Evolutionary conservation across 768 basidiomycete species (phyloP).

Genomic region (Collybia sp.): DNA sequence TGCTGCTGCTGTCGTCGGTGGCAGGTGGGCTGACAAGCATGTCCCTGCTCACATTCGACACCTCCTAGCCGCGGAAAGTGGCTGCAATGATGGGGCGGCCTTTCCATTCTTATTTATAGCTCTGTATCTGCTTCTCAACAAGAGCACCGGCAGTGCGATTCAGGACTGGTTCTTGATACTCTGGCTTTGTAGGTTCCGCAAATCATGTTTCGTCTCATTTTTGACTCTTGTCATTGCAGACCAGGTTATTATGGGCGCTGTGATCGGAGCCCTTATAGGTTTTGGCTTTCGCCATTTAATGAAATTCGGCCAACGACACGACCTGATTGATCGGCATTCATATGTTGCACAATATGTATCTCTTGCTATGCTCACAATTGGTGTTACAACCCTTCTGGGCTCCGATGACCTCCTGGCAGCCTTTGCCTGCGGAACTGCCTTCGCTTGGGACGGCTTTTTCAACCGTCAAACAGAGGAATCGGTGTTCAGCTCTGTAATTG

Average conservation of each 20-base stretch:
- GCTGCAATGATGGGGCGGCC: constrained; percentile 96
- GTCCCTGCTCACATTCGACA: constrained; percentile 80
- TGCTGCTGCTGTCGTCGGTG: constrained; percentile 89
- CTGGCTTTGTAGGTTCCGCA: constrained; percentile 69
- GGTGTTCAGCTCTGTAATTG: constrained; percentile 94
- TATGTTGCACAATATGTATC: constrained; percentile 91
- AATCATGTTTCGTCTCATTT: constrained; percentile 6
- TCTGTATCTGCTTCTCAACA: constrained; percentile 78
- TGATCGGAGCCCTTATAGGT: constrained; percentile 74
- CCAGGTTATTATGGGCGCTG: constrained; percentile 69
- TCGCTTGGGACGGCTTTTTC: constrained; percentile 96
- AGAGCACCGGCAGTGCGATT: constrained; percentile 55
- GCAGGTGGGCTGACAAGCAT: constrained; percentile 97
- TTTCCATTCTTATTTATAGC: constrained; percentile 93
- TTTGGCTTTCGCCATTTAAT: constrained; percentile 82
- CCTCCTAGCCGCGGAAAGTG: constrained; percentile 70
- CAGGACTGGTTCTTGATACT: constrained; percentile 85
- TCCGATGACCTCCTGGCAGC: constrained; percentile 93
- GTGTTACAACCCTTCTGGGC: constrained; percentile 79
- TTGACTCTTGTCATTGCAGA: constrained; percentile 38
- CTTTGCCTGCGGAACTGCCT: constrained; percentile 92
- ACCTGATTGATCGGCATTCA: constrained; percentile 90
- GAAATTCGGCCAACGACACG: constrained; percentile 85
- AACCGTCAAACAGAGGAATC: constrained; percentile 92
- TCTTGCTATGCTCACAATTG: constrained; percentile 80